Evolutionary conservation across 78 protist genomes (phyloP), one percentile per base, ranked within the genome.

Genomic region (Dictyostelium firmibasis): DNA sequence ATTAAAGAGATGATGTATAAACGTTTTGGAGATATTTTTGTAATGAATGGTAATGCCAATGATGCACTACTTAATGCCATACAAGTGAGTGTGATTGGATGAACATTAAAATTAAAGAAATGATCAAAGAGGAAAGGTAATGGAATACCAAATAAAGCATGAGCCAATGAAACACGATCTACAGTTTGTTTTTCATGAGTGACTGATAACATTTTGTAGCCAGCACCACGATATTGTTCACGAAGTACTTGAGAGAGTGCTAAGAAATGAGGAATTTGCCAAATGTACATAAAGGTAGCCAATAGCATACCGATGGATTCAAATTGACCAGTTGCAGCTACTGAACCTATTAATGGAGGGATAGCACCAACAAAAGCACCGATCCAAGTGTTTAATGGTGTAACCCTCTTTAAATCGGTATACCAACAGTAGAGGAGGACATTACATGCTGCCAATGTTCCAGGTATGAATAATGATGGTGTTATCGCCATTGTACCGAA

Each of bases 261-360:
- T 7, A 96, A 16, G 83, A 98, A 98, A 81, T 98, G 99, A 14
- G 99, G 98, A 1, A 98, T 94, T 94, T 98, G 99, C 99, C 99
- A 98, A 4, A 95, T 74, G 69, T 69, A 98, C 82, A 98, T 83
- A 9, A 94, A n/a, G 31, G 95, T 72, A 35, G 77, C 57, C 72
- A 53, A 44, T 14, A 93, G 10, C 16, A 41, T 84, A 70, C 91
- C 95, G 23, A 92, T 85, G 1, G 92, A 20, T 25, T 82, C 89
- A 16, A 85, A 29, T 27, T 44, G 43, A 38, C 84, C 76, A 25
- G 89, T 96, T 0, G 85, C 96, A 23, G 95, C 91, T 1, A 86
- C 78, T 5, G 93, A 67, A 7, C 99, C 99, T 92, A 98, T 98
- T 41, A 98, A 1, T 13, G 99, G 99, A n/a, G 99, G 99, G 1